These are phyloP conservation scores for Vitis hybrid DNA, from an alignment of 177 flowering plant species.

Conservation along the genomic window DNA sequence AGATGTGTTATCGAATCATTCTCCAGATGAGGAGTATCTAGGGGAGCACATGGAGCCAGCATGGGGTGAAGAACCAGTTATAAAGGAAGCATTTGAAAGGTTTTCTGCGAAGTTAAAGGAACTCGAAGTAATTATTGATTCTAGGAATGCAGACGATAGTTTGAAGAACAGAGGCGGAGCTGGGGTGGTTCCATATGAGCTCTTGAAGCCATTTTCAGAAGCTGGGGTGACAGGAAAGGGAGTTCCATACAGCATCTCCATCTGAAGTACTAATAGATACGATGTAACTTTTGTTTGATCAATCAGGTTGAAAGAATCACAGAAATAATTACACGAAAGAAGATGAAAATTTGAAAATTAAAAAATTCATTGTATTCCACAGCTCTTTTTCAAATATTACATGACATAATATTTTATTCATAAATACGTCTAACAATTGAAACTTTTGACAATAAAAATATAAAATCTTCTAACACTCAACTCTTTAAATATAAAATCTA, in stretches of 20 bases:
- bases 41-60: slow-evolving; percentile 43
- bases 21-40: slow-evolving; percentile 67
- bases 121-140: slow-evolving; percentile 47
- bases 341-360: no score
- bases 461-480: no score
- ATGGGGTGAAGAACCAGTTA: slow-evolving; percentile 34
- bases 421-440: no score
- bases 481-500: no score
- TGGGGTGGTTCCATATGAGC: slow-evolving; percentile 57
- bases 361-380: no score
- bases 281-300: no score
- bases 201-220: slow-evolving; percentile 59
- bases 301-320: no score
- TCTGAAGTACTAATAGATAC: no score
- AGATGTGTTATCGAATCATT: slow-evolving; percentile 55
- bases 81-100: slow-evolving; percentile 47
- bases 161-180: slow-evolving; percentile 58
- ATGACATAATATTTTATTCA: no score
- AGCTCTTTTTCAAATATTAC: no score
- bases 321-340: no score
- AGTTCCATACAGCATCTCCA: slow-evolving; percentile 62
- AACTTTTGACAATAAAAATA: no score
- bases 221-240: slow-evolving; percentile 69
- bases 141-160: slow-evolving; percentile 31
- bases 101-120: slow-evolving; percentile 43